Percentiles rank a stretch among this genome's conserved stretches.
Evolutionary conservation across 805 yeast genomes (phyloP).

Genomic region (Teunomyces lycoperdinae): DNA sequence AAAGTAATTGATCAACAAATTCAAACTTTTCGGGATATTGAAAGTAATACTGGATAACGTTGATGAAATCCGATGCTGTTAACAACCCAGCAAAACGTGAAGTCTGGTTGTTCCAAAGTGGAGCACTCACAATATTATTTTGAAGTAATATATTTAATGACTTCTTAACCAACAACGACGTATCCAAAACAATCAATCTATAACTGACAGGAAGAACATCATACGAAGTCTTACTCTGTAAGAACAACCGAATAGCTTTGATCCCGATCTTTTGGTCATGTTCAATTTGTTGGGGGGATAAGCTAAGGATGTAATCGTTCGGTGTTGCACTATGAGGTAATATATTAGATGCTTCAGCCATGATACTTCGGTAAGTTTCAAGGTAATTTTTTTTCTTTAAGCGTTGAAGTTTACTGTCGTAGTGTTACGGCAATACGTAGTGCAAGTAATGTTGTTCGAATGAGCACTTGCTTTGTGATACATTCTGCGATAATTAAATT

Average conservation of each 20-base stretch:
- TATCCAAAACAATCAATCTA: constrained; percentile 88
- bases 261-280: constrained; percentile 73
- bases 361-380: constrained; percentile 1
- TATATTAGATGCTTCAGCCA: constrained; percentile 19
- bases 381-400: too few species aligned
- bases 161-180: constrained; percentile 84
- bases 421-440: neutral
- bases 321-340: constrained; percentile 33
- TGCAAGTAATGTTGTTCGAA: neutral
- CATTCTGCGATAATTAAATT: neutral
- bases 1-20: constrained; percentile 77
- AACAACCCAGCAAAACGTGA: constrained; percentile 91
- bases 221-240: constrained; percentile 89
- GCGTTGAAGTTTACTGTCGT: neutral
- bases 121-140: constrained; percentile 93
- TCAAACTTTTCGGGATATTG: constrained; percentile 87
- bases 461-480: neutral
- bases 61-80: constrained; percentile 89
- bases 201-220: constrained; percentile 96
- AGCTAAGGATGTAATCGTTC: constrained; percentile 41
- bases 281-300: constrained; percentile 41
- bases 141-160: constrained; percentile 86
- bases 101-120: constrained; percentile 89
- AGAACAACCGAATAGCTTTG: constrained; percentile 76
- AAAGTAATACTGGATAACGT: constrained; percentile 91